phyloP scores from a whole-genome alignment of 306 rosid genomes.

The Inga leiocalycina region DNA sequence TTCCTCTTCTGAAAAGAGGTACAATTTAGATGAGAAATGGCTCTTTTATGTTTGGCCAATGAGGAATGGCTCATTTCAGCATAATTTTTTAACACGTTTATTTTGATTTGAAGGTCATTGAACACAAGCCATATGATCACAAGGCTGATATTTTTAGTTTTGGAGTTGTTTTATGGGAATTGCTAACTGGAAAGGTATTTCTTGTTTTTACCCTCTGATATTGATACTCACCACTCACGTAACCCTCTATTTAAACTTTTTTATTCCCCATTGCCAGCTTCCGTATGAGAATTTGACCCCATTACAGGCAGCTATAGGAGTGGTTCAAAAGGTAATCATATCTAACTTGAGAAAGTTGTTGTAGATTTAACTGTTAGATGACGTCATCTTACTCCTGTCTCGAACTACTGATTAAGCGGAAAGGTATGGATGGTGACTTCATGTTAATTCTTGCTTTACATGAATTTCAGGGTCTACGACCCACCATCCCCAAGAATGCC shows the following conservation, averaged over 20 bases:
- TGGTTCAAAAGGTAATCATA: slow-evolving; percentile 81
- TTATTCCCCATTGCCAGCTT: slow-evolving; percentile 60
- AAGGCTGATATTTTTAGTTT: slow-evolving; percentile 98
- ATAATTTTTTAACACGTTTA: slow-evolving; percentile 54
- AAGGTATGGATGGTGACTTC: slow-evolving; percentile 4
- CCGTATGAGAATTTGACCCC: slow-evolving; percentile 94
- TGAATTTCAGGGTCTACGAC: slow-evolving; percentile 79
- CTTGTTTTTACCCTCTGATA: slow-evolving; percentile 14
- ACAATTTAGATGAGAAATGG: slow-evolving; percentile 18
- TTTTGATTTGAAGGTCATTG: slow-evolving; percentile 90
- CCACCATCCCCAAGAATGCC: slow-evolving; percentile 78
- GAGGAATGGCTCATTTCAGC: slow-evolving; percentile 41
- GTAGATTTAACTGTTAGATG: slow-evolving; percentile 15
- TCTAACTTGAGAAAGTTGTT: slow-evolving; percentile 8
- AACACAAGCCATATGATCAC: slow-evolving; percentile 98
- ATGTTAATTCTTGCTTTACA: not conserved
- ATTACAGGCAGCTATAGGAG: slow-evolving; percentile 98
- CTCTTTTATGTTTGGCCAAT: not conserved
- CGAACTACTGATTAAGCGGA: slow-evolving; percentile 28
- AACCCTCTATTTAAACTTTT: not conserved
- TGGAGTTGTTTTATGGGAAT: slow-evolving; percentile 90
- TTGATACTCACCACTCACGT: not conserved
- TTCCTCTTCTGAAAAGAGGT: not conserved
- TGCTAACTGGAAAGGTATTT: slow-evolving; percentile 91
- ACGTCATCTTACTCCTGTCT: slow-evolving; percentile 1